These are phyloP conservation scores for Quercus suber DNA, from an alignment of 306 rosid genomes.

Conservation along the genomic window DNA sequence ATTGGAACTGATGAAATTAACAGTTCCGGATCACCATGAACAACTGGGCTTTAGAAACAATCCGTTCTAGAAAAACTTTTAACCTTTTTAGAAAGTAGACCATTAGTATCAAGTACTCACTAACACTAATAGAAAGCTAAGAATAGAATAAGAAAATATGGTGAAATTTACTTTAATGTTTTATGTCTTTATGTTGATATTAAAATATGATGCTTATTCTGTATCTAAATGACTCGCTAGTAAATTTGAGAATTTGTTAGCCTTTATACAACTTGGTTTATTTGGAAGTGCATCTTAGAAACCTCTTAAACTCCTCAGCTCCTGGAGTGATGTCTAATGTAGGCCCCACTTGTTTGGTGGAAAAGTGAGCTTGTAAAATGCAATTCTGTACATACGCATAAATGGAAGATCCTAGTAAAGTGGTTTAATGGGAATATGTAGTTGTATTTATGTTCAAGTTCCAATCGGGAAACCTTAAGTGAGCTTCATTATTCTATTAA, in stretches of 20 bases:
- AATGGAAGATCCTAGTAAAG: neutral
- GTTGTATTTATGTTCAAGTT: too few relatives aligned
- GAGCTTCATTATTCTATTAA: too few relatives aligned
- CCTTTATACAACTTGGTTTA: neutral
- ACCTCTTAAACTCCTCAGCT: neutral
- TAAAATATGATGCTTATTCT: neutral
- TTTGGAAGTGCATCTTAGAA: neutral
- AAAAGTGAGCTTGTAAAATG: neutral
- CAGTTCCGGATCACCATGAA: neutral
- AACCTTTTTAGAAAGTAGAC: neutral
- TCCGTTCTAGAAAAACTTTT: neutral
- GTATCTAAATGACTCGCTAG: neutral
- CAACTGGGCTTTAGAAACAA: neutral
- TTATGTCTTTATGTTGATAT: neutral
- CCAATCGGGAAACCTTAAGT: too few relatives aligned
- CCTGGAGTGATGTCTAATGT: neutral
- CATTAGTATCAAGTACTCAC: neutral
- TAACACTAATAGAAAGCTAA: neutral
- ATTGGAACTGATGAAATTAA: neutral
- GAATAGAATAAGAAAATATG: neutral
- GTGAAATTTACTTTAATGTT: neutral
- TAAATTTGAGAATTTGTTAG: neutral
- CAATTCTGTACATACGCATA: neutral
- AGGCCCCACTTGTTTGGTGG: neutral
- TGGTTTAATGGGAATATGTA: too few relatives aligned